phyloP scores from a whole-genome alignment of 1,139 yeast species.

The Candida labiduridarum region DNA sequence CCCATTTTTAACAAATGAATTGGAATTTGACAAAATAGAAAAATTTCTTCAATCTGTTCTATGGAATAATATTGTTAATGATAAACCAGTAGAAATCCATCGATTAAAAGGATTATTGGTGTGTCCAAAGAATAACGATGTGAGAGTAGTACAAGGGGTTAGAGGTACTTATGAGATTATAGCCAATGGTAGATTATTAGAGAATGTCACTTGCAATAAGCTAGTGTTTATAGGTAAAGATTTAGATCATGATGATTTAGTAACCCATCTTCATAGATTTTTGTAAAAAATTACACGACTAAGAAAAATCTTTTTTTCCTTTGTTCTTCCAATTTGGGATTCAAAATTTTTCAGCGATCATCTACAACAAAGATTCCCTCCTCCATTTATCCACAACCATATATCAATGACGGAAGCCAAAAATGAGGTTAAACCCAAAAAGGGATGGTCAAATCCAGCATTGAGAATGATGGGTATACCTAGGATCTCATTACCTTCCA shows the following conservation, averaged over 20 bases:
- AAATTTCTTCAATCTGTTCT: conserved; percentile 61
- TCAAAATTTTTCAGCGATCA: background rate
- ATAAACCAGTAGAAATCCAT: conserved; percentile 64
- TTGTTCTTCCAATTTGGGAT: background rate
- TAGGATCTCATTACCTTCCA: conserved; percentile 73
- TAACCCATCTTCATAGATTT: conserved; percentile 25
- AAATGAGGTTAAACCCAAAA: conserved; percentile 23
- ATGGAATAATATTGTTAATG: conserved; percentile 62
- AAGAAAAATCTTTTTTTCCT: background rate
- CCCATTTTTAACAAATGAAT: conserved; percentile 36
- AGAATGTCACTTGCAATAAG: conserved; percentile 47
- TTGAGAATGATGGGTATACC: conserved; percentile 87
- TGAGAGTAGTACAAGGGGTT: conserved; percentile 89
- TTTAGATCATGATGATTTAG: conserved; percentile 37
- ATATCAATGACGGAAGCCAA: background rate
- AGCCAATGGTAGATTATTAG: conserved; percentile 47
- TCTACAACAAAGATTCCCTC: background rate
- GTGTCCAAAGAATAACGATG: conserved; percentile 28
- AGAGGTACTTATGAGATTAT: conserved; percentile 86
- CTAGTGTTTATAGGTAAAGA: conserved; percentile 84
- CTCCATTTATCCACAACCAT: background rate
- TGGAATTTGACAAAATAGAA: conserved; percentile 51
- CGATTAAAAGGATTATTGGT: conserved; percentile 79
- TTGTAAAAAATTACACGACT: conserved; percentile 9
- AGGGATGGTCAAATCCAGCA: conserved; percentile 82